phyloP scores from a whole-genome alignment of 2,329 filamentous ascomycete species.

The Aspergillus alliaceus region DNA sequence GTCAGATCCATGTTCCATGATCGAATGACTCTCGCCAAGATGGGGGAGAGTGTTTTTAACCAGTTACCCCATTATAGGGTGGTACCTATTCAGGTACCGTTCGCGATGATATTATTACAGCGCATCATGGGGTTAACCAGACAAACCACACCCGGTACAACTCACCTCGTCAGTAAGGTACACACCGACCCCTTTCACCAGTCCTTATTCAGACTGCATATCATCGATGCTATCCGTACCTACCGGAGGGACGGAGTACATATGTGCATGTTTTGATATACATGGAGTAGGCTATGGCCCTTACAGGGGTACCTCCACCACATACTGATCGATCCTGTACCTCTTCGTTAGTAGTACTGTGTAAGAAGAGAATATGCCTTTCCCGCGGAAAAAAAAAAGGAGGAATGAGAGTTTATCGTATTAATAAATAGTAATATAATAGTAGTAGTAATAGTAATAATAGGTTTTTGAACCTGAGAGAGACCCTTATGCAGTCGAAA shows the following conservation, averaged over 20 bases:
- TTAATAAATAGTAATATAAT: too few species aligned
- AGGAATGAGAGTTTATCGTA: neutral
- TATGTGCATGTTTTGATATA: neutral
- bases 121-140: neutral
- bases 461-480: neutral
- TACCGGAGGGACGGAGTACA: neutral
- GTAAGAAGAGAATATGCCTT: too few species aligned
- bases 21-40: neutral
- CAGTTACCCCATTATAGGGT: neutral
- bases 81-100: neutral
- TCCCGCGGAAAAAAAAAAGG: neutral
- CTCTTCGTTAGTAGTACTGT: too few species aligned
- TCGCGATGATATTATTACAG: neutral
- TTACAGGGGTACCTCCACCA: neutral
- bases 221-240: neutral
- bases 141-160: neutral
- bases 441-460: too few species aligned
- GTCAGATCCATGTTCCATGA: neutral
- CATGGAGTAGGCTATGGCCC: neutral
- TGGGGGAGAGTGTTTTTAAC: neutral
- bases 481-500: neutral
- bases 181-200: neutral
- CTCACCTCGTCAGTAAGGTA: neutral
- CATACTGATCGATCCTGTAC: neutral
- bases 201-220: conserved; percentile 1